Evolutionary conservation across 1,284 basidiomycete genomes (phyloP).

Genomic region (Trichosporon coremiiforme): DNA sequence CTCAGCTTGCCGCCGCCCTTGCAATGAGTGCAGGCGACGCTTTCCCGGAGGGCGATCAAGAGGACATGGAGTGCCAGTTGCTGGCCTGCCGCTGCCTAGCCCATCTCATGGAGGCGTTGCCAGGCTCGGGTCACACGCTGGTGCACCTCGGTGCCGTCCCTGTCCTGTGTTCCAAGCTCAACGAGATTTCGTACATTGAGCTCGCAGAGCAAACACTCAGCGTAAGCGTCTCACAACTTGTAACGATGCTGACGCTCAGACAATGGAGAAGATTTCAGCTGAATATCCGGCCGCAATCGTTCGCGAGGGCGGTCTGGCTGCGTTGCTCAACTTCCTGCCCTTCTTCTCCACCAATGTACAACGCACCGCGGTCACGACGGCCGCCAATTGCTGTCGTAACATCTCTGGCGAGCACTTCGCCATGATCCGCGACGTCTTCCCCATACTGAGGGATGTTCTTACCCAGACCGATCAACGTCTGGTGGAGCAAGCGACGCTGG

Average conservation of each 20-base stretch:
- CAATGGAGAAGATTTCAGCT: slow-evolving; percentile 93
- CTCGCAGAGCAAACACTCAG: slow-evolving; percentile 93
- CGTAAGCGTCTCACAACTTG: slow-evolving; percentile 61
- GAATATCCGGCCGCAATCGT: slow-evolving; percentile 93
- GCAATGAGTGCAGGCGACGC: slow-evolving; percentile 58
- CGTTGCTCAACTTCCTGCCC: slow-evolving; percentile 88
- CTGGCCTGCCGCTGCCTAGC: slow-evolving; percentile 92
- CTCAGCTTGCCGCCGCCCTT: slow-evolving; percentile 77
- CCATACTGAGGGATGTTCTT: slow-evolving; percentile 86
- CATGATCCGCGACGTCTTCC: slow-evolving; percentile 86
- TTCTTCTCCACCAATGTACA: slow-evolving; percentile 97
- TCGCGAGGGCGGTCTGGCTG: slow-evolving; percentile 85
- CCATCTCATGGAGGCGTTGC: slow-evolving; percentile 94
- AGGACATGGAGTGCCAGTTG: slow-evolving; percentile 82
- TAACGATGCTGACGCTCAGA: slow-evolving; percentile 61
- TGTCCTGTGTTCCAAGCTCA: slow-evolving; percentile 89
- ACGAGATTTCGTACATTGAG: slow-evolving; percentile 95
- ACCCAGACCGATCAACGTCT: slow-evolving; percentile 88
- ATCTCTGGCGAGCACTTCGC: slow-evolving; percentile 80
- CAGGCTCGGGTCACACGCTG: slow-evolving; percentile 88
- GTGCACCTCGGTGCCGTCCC: slow-evolving; percentile 94
- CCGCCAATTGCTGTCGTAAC: slow-evolving; percentile 91
- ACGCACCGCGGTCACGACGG: slow-evolving; percentile 91
- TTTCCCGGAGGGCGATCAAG: slow-evolving; percentile 45
- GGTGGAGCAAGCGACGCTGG: slow-evolving; percentile 89